These are phyloP conservation scores for Limonium bicolor DNA, from an alignment of 148 eudicot genomes.

Conservation along the genomic window DNA sequence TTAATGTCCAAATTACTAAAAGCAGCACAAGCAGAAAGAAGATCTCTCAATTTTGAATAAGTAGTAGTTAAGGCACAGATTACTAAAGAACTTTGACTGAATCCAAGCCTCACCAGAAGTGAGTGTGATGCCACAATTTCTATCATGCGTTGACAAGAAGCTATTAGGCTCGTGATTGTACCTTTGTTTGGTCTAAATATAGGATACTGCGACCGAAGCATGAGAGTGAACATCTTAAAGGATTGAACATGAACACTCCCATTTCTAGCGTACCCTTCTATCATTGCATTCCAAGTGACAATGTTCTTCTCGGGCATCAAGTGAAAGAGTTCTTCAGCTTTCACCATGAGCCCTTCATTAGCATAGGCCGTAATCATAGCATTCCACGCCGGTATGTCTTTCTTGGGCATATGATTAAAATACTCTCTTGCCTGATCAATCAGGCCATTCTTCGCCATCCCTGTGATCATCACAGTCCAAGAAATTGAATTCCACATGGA, in stretches of 20 bases:
- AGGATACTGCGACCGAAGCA: constrained; percentile 9
- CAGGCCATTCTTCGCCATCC: constrained; percentile 13
- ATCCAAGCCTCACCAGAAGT: constrained; percentile 17
- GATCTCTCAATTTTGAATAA: constrained; percentile 23
- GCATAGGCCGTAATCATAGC: constrained; percentile 56
- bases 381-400: constrained; percentile 44
- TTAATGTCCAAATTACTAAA: constrained; percentile 17
- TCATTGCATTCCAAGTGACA: constrained; percentile 62
- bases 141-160: constrained; percentile 10
- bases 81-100: constrained; percentile 10
- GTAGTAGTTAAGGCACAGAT: constrained; percentile 15
- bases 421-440: constrained; percentile 31
- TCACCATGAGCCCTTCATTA: constrained; percentile 33
- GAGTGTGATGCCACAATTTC: constrained; percentile 20
- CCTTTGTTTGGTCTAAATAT: constrained; percentile 15
- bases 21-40: constrained; percentile 10
- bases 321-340: constrained; percentile 37
- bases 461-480: constrained; percentile 26
- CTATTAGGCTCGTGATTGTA: constrained; percentile 17
- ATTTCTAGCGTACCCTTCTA: constrained; percentile 25
- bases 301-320: constrained; percentile 43
- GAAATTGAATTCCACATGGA: constrained; percentile 7
- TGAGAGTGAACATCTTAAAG: constrained; percentile 9
- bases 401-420: constrained; percentile 61
- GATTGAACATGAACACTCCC: constrained; percentile 10